Conservation (phyloP, 129 eudicot species). For the carrot (Daucus carota) region DNA sequence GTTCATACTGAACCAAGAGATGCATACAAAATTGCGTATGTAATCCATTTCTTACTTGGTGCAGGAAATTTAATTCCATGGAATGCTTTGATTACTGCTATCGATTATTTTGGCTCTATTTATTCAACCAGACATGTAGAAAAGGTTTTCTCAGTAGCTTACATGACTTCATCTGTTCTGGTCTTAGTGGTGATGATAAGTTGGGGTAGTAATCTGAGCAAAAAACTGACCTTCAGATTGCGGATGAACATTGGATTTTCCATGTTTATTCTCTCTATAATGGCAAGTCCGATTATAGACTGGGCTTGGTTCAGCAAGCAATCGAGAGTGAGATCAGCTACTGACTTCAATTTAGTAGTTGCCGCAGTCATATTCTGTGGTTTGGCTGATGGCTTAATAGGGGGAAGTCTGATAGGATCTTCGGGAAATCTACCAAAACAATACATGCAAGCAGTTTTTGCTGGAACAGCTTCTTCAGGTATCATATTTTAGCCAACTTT, state of each 20-base stretch:
- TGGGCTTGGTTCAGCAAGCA: conserved; percentile 36
- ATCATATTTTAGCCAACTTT: conserved; percentile 10
- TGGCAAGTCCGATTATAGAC: conserved; percentile 51
- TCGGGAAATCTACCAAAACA: conserved; percentile 82
- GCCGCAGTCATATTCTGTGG: conserved; percentile 57
- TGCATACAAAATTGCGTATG: conserved; percentile 55
- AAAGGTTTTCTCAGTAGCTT: conserved; percentile 73
- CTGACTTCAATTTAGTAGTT: conserved; percentile 35
- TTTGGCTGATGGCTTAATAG: conserved; percentile 68
- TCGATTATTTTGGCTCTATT: conserved; percentile 66
- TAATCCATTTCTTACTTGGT: conserved; percentile 82
- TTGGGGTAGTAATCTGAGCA: conserved; percentile 28
- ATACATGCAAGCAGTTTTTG: conserved; percentile 92
- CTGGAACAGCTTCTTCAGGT: conserved; percentile 95
- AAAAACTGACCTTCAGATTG: conserved; percentile 37
- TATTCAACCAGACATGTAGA: conserved; percentile 63
- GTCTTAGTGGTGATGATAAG: conserved; percentile 37
- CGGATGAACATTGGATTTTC: conserved; percentile 77
- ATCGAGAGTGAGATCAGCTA: conserved; percentile 14
- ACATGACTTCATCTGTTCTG: conserved; percentile 64
- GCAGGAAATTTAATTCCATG: conserved; percentile 91
- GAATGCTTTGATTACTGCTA: conserved; percentile 82
- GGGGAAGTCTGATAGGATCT: conserved; percentile 73
- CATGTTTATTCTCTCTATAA: conserved; percentile 44
- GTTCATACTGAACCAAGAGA: conserved; percentile 40